Evolutionary conservation across 768 basidiomycete genomes (phyloP), one percentile per base, ranked within the genome.

Genomic region (Termitomyces sp.): DNA sequence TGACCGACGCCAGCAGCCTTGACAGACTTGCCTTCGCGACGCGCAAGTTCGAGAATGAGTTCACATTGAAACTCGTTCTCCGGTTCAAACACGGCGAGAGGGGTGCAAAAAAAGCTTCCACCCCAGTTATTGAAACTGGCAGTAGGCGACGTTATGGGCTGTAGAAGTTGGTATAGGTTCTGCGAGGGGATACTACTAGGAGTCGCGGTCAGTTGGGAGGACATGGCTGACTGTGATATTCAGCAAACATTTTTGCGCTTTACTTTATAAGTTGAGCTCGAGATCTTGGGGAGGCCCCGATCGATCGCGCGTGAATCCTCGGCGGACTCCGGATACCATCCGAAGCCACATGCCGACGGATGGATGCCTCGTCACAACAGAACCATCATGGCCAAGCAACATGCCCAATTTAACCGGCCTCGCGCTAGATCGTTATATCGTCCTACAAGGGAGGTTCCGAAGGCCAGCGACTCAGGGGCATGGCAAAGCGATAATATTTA

Each of bases 1-100:
- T 98, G 95, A 2, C 95, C 96, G 16, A 93, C 86, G 13, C 94
- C 97, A 13, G 87, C 89, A 0, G 91, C 89, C 57, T 94, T 85
- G 36, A 98, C 78, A 22, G 81, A 77, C 68, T 82, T 85, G 16
- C 81, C 75, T 68, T 94, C 85, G 45, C 89, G 77, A 18, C 86
- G 78, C 0, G 95, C 94, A 27, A 94, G 84, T 67, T 92, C 91
- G 30, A 98, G 78, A 48, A 95, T 78, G 63, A 85, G 80, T 47
- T 80, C 78, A 67, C 93, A 90, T 36, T 98, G 81, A 59, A 79
- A 71, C 45, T 84, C 83, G 24, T 77, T 81, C 62, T 81, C 78
- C 4, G 96, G 97, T 64, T 84, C 83, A 68, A 95, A 96, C 39
- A 93, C 76, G 22, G 82, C 80, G 47, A 80, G 73, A 18, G 94